These are phyloP conservation scores for Cupressus sempervirens DNA, from an alignment of 75 land plant species.

Conservation along the genomic window DNA sequence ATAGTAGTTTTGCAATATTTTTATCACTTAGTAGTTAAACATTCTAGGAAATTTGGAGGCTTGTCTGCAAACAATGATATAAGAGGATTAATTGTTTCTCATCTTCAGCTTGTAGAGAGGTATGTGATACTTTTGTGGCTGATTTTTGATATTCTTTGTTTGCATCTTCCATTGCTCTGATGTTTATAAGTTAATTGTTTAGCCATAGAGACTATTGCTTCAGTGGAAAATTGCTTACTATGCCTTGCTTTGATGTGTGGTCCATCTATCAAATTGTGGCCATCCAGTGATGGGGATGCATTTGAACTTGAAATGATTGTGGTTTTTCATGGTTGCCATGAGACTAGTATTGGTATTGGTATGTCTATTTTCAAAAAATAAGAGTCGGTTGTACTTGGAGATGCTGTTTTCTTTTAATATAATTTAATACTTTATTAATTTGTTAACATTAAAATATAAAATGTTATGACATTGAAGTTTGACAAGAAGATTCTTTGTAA, in stretches of 20 bases:
- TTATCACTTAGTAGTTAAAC: no score
- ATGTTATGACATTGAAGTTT: no score
- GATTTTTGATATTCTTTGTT: not conserved
- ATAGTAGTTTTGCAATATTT: not conserved
- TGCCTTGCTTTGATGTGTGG: not conserved
- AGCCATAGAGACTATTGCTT: not conserved
- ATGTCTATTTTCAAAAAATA: no score
- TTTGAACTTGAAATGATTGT: not conserved
- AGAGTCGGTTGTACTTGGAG: no score
- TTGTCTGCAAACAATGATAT: not conserved
- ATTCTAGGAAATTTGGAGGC: not conserved
- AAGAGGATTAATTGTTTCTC: not conserved
- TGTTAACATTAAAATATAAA: no score
- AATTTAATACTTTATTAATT: no score
- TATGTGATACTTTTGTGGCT: not conserved
- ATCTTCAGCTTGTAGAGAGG: not conserved
- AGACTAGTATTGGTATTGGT: no score
- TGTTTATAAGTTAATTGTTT: not conserved
- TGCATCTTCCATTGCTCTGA: not conserved
- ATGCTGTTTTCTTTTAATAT: no score
- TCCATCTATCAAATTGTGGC: not conserved
- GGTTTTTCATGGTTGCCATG: not conserved
- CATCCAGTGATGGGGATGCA: not conserved
- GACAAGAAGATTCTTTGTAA: no score
- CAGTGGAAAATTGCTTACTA: not conserved